Evolutionary conservation across 2,329 filamentous ascomycete genomes (phyloP).

Genomic region (Pestalotiopsis sp.): DNA sequence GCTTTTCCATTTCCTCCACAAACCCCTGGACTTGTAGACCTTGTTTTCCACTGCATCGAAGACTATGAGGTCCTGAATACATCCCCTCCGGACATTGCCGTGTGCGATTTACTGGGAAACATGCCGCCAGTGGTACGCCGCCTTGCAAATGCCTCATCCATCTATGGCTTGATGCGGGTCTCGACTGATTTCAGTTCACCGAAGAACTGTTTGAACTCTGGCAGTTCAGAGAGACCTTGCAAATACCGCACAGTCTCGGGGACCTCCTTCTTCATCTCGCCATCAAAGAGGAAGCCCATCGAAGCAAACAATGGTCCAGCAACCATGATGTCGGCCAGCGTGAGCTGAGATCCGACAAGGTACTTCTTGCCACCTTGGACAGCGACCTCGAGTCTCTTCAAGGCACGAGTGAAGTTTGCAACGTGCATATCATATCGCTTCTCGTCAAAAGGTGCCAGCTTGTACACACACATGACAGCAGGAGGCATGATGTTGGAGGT

Average conservation of each 20-base stretch:
- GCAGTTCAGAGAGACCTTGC: conserved; percentile 29
- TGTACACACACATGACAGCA: conserved; percentile 30
- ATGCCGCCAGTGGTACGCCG: background rate
- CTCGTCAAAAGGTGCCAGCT: conserved; percentile 31
- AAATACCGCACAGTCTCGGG: conserved; percentile 36
- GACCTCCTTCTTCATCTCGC: conserved; percentile 35
- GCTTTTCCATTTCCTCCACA: no score
- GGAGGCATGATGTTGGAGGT: conserved; percentile 21
- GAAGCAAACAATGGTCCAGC: conserved; percentile 26
- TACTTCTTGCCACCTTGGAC: conserved; percentile 37
- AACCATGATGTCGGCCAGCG: conserved; percentile 41
- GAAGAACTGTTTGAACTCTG: conserved; percentile 35
- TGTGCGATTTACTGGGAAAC: no score
- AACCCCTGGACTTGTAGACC: no score
- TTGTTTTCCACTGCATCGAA: no score
- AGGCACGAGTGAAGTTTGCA: conserved; percentile 27
- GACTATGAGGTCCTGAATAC: no score
- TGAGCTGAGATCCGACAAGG: conserved; percentile 39
- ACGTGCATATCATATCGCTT: conserved; percentile 22
- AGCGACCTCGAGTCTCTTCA: conserved; percentile 31
- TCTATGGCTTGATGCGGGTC: conserved; percentile 21
- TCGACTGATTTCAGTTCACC: conserved; percentile 35
- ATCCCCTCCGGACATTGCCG: no score
- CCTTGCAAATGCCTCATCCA: background rate
- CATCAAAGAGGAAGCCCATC: conserved; percentile 32